Conservation (phyloP, 148 eudicot genomes). For the Polygonum maritimum region DNA sequence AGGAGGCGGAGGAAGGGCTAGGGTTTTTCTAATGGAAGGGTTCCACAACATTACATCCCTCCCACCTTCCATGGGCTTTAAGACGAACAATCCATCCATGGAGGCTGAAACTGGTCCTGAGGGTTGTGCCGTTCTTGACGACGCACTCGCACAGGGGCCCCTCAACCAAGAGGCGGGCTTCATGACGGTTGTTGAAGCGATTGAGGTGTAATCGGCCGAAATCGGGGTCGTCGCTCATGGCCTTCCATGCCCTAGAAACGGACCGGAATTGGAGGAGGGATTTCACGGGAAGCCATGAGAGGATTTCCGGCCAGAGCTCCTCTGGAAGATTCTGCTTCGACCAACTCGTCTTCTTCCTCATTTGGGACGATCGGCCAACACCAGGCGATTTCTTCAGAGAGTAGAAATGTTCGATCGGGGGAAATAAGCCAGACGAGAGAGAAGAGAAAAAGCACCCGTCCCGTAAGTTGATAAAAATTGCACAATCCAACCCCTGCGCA, state of each 20-base stretch:
- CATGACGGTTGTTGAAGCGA: not conserved
- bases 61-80: not conserved
- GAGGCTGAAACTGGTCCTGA: not conserved
- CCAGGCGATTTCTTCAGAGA: no score
- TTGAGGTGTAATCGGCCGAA: not conserved
- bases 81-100: not conserved
- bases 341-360: not conserved
- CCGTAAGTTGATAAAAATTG: no score
- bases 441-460: no score
- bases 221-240: not conserved
- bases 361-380: no score
- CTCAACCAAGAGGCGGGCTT: not conserved
- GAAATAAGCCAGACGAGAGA: no score
- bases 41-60: not conserved
- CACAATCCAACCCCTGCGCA: no score
- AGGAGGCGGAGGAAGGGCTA: not conserved
- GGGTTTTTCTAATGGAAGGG: not conserved
- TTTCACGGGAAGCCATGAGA: not conserved
- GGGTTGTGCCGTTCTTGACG: not conserved
- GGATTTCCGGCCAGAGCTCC: not conserved
- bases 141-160: not conserved
- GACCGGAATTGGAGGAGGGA: not conserved
- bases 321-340: not conserved
- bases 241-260: not conserved
- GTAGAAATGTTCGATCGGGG: no score